Evolutionary conservation across 371 early-diverging fungal species (phyloP).

Genomic region (Sporodiniella umbellata): DNA sequence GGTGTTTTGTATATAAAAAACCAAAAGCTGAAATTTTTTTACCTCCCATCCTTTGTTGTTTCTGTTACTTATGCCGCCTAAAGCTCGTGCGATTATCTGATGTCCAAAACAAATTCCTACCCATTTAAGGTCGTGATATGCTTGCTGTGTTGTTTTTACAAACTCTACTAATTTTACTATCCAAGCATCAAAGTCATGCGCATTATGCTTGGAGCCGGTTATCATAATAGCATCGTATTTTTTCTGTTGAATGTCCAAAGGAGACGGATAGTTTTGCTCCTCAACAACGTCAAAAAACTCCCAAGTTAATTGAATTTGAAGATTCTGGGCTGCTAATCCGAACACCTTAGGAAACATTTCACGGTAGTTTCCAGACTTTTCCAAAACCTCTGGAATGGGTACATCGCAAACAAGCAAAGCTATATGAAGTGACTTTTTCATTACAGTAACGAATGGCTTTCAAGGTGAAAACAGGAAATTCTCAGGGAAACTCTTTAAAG

Average conservation of each 20-base stretch:
- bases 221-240: conserved; percentile 28
- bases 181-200: conserved; percentile 57
- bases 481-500: too few species aligned
- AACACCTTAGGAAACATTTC: conserved; percentile 35
- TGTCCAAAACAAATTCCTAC: conserved; percentile 78
- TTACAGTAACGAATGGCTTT: too few species aligned
- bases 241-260: conserved; percentile 22
- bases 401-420: conserved; percentile 57
- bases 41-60: conserved; percentile 70
- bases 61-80: conserved; percentile 52
- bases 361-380: conserved; percentile 54
- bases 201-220: conserved; percentile 28
- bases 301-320: conserved; percentile 21
- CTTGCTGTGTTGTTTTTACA: conserved; percentile 12
- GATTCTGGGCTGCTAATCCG: conserved; percentile 22
- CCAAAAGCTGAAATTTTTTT: too few species aligned
- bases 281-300: conserved; percentile 40
- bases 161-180: conserved; percentile 50
- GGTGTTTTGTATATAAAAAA: too few species aligned
- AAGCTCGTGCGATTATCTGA: conserved; percentile 67
- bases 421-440: conserved; percentile 14
- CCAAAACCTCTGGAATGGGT: conserved; percentile 46
- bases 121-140: conserved; percentile 13
- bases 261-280: conserved; percentile 37
- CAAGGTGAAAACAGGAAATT: too few species aligned